These are phyloP conservation scores for Pythium periplocum DNA, from an alignment of 352 stramenopile species.

Conservation along the genomic window DNA sequence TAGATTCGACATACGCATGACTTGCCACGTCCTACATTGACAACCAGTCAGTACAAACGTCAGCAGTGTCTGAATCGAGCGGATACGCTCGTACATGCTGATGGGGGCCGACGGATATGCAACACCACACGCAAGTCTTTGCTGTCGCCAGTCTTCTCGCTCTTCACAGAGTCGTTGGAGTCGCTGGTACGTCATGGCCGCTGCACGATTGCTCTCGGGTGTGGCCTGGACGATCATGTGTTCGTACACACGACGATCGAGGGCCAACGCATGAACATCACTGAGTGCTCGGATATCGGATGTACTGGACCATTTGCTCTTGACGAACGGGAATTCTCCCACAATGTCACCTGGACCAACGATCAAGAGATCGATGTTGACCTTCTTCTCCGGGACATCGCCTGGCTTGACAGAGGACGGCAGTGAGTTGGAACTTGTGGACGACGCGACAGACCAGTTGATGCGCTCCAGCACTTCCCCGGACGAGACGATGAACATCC, in stretches of 20 bases:
- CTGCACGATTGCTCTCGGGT: conserved; percentile 31
- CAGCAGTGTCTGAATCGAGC: not conserved
- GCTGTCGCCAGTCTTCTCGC: conserved; percentile 66
- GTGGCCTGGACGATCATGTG: conserved; percentile 45
- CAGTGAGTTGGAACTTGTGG: conserved; percentile 19
- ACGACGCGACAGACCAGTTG: conserved; percentile 41
- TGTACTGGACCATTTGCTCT: conserved; percentile 31
- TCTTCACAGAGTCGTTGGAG: conserved; percentile 44
- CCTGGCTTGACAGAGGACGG: conserved; percentile 24
- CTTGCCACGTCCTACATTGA: conserved; percentile 48
- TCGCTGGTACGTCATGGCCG: conserved; percentile 32
- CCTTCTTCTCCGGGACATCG: conserved; percentile 46
- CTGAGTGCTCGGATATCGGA: conserved; percentile 70
- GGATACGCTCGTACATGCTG: conserved; percentile 38
- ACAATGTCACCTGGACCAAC: conserved; percentile 54
- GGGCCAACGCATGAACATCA: conserved; percentile 57
- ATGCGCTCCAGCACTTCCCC: conserved; percentile 66
- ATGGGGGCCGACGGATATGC: conserved; percentile 65
- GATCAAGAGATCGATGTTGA: conserved; percentile 62
- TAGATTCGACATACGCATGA: conserved; percentile 74
- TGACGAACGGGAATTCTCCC: conserved; percentile 56
- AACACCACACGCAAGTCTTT: conserved; percentile 63
- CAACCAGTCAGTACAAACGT: not conserved
- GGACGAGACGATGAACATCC: conserved; percentile 66
- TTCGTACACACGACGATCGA: conserved; percentile 60